Evolutionary conservation across 169 alveolate species (phyloP), one percentile per base, ranked within the genome.

Genomic region (Plasmodium chabaudi): DNA sequence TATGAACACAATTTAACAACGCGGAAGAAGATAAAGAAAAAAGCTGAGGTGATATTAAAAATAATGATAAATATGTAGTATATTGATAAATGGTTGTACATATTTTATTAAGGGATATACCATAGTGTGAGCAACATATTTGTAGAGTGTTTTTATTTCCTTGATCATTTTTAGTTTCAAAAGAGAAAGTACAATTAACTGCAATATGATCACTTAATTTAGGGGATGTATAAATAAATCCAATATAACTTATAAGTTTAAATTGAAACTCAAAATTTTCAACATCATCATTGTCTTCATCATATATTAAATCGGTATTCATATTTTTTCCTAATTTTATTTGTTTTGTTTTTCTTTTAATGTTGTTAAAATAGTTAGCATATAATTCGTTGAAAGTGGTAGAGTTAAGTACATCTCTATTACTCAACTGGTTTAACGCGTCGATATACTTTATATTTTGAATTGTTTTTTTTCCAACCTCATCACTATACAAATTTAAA

Each of bases 191-290:
- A 42, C 90, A 82, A 17, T 82, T 82, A 15, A 82, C 86, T 17
- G 90, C 90, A 19, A 82, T 82, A 47, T 82, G 90, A 27, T 82
- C 90, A 47, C 90, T 82, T 21, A 82, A 13, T 15, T 57, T 53
- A 21, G 90, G 90, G 17, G 84, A 68, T 13, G 90, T 82, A 49
- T 82, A 82, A 15, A 82, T 82, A 42, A 82, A 82, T 27, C 90
- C 90, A n/a, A 82, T 82, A 46, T 68, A 82, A 82, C 86, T 82
- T 67, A 49, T 61, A 47, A 82, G 17, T 25, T 61, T 65, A 69
- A 82, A 82, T 27, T 82, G 90, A 60, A 69, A 65, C 7, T 68
- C 39, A 60, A 67, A 82, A n/a, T 65, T 9, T 17, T 82, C 90
- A 6, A 15, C 64, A 51, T 82, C 90, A 9, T 55, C 7, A 27